These are phyloP conservation scores for Geotrichum reessii DNA, from an alignment of 1,139 yeast species.

Conservation along the genomic window DNA sequence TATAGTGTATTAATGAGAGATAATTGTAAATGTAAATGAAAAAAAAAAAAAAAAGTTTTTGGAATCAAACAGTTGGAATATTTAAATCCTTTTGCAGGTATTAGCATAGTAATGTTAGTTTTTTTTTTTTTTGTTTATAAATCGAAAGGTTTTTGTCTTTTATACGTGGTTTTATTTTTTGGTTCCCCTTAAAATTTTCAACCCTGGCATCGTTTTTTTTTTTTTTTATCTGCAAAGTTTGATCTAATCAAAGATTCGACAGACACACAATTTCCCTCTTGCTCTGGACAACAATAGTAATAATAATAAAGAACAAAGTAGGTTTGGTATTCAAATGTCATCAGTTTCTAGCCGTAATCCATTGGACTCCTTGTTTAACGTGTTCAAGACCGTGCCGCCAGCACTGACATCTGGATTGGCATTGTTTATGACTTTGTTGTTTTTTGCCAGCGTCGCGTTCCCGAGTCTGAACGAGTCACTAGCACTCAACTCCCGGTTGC, in stretches of 20 bases:
- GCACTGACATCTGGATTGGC: conserved; percentile 63
- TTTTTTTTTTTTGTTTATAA: too few relatives aligned
- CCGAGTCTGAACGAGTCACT: conserved; percentile 38
- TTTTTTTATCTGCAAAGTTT: neutral
- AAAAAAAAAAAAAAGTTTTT: neutral
- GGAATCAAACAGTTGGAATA: too few relatives aligned
- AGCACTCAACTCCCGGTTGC: conserved; percentile 51
- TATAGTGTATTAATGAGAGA: neutral
- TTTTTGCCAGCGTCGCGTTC: conserved; percentile 35
- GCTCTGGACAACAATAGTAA: neutral
- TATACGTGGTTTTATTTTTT: neutral
- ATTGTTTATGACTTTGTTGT: conserved; percentile 47
- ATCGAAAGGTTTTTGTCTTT: neutral
- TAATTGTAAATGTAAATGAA: conserved; percentile 1
- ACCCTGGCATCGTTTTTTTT: neutral
- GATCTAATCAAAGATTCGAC: too few relatives aligned
- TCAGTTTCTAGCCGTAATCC: conserved; percentile 6
- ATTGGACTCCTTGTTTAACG: conserved; percentile 12
- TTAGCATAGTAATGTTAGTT: too few relatives aligned
- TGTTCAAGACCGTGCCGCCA: conserved; percentile 40
- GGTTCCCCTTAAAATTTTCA: neutral
- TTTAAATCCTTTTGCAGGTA: too few relatives aligned
- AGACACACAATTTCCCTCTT: neutral
- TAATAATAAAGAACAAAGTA: neutral
- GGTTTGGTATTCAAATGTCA: neutral